These are phyloP conservation scores for Penicillium salamii DNA, from an alignment of 495 filamentous ascomycete species.

Conservation along the genomic window DNA sequence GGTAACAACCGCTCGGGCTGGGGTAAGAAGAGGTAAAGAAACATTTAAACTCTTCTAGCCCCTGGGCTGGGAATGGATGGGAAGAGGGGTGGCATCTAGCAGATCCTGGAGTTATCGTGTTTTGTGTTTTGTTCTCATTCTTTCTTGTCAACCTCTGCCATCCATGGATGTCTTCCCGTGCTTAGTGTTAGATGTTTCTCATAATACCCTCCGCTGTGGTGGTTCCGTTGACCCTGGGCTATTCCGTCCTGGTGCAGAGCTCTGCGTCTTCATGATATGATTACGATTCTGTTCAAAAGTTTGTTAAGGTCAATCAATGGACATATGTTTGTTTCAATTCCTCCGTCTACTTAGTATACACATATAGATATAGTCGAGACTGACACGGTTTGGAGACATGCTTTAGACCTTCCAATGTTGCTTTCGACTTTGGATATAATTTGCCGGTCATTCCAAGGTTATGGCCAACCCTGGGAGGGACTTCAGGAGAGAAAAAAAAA, in stretches of 20 bases:
- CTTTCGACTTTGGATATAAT: not conserved
- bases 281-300: slow-evolving; percentile 13
- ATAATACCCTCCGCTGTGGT: slow-evolving; percentile 13
- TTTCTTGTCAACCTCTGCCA: slow-evolving; percentile 2
- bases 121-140: not conserved
- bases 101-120: slow-evolving; percentile 9
- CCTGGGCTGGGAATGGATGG: not conserved
- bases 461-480: too few species aligned
- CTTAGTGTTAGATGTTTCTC: slow-evolving; percentile 6
- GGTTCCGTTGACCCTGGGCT: slow-evolving; percentile 9
- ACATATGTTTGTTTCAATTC: slow-evolving; percentile 1
- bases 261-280: slow-evolving; percentile 8
- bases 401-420: not conserved
- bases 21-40: slow-evolving; percentile 9
- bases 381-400: too few species aligned
- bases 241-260: slow-evolving; percentile 5
- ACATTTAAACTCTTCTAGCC: not conserved
- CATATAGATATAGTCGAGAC: not conserved
- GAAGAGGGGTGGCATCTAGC: slow-evolving; percentile 6
- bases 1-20: slow-evolving; percentile 5
- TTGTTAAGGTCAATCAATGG: slow-evolving; percentile 8
- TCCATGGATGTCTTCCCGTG: slow-evolving; percentile 7
- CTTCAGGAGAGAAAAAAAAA: too few species aligned
- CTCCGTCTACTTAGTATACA: too few species aligned
- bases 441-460: not conserved